These are phyloP conservation scores for Xylaria nigripes DNA, from an alignment of 495 filamentous ascomycete genomes.

Conservation along the genomic window DNA sequence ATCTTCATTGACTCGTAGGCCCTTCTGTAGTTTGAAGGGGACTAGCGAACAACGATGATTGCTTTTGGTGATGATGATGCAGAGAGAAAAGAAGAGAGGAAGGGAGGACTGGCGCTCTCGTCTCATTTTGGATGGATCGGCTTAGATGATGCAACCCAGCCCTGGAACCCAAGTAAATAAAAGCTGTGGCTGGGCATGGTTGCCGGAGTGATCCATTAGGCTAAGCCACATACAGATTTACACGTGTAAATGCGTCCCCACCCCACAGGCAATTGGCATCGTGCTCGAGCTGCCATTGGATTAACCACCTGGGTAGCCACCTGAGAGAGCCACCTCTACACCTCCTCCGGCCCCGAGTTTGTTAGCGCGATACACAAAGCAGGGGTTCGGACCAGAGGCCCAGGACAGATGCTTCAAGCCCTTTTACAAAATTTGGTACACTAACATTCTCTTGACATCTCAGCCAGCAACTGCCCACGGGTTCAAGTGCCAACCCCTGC, in stretches of 20 bases:
- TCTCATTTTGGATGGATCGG: constrained; percentile 14
- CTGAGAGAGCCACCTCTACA: no score
- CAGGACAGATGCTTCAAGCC: no score
- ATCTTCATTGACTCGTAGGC: constrained; percentile 16
- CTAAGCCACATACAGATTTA: constrained; percentile 9
- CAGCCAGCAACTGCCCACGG: no score
- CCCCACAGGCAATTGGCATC: no score
- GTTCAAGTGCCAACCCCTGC: background rate
- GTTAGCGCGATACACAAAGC: no score
- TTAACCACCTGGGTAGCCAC: no score
- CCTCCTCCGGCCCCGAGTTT: no score
- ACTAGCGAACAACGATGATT: constrained; percentile 9
- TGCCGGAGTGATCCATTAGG: constrained; percentile 20
- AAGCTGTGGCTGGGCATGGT: constrained; percentile 29
- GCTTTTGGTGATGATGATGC: constrained; percentile 6
- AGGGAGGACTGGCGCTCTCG: constrained; percentile 20
- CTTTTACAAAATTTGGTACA: no score
- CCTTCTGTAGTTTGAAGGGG: constrained; percentile 15
- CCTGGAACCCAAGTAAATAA: constrained; percentile 24
- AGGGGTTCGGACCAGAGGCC: no score
- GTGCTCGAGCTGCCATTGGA: no score
- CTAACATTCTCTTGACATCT: no score
- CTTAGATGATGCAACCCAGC: constrained; percentile 5
- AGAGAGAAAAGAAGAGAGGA: constrained; percentile 9
- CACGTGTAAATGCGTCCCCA: background rate